These are phyloP conservation scores for Chaetomidium leptoderma DNA, from an alignment of 495 filamentous ascomycete genomes.

Conservation along the genomic window DNA sequence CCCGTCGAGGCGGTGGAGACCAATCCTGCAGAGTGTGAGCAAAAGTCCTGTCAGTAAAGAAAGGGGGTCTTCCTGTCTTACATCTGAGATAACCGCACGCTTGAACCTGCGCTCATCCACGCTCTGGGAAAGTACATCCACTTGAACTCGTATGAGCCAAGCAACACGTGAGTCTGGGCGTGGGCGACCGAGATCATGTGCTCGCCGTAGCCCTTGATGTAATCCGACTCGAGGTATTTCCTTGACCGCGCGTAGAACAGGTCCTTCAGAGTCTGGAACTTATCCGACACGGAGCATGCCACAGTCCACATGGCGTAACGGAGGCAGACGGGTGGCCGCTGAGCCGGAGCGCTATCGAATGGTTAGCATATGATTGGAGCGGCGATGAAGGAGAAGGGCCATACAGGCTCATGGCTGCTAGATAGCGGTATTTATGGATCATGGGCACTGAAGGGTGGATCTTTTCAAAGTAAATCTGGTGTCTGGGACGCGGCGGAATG, in stretches of 20 bases:
- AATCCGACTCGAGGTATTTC: slow-evolving; percentile 84
- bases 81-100: slow-evolving; percentile 76
- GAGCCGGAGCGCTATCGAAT: slow-evolving; percentile 58
- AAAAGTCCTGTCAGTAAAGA: not conserved
- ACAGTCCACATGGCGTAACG: slow-evolving; percentile 93
- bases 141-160: slow-evolving; percentile 86
- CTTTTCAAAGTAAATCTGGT: slow-evolving; percentile 86
- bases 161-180: slow-evolving; percentile 75
- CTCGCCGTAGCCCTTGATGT: slow-evolving; percentile 92
- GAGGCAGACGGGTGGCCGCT: slow-evolving; percentile 81
- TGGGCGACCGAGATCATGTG: slow-evolving; percentile 74
- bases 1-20: slow-evolving; percentile 84
- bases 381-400: slow-evolving; percentile 17
- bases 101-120: slow-evolving; percentile 86
- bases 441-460: slow-evolving; percentile 80
- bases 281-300: slow-evolving; percentile 77
- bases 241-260: slow-evolving; percentile 84
- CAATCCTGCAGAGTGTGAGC: slow-evolving; percentile 54
- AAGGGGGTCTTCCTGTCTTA: slow-evolving; percentile 29
- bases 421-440: slow-evolving; percentile 81
- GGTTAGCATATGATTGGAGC: slow-evolving; percentile 22
- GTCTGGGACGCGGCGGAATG: slow-evolving; percentile 47
- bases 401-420: slow-evolving; percentile 75
- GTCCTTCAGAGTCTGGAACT: slow-evolving; percentile 68
- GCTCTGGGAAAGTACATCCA: slow-evolving; percentile 97